phyloP scores from a whole-genome alignment of 495 filamentous ascomycete species.

The Aspergillus incahuasiensis region DNA sequence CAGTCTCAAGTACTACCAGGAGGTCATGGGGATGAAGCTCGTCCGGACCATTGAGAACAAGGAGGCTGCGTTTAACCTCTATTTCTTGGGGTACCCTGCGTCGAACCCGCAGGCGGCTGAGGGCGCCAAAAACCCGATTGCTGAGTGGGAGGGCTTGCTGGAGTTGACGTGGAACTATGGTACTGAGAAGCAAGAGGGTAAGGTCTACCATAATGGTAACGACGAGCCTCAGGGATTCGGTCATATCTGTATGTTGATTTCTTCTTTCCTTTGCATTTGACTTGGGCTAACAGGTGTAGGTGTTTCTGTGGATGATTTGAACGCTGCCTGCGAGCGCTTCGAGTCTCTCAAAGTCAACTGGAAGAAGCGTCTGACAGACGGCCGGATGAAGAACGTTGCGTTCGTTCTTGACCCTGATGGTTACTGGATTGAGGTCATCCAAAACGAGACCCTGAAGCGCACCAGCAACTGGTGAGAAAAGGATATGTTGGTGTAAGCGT shows the following conservation, averaged over 20 bases:
- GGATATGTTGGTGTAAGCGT: not conserved
- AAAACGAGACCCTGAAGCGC: slow-evolving; percentile 55
- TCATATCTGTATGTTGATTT: slow-evolving; percentile 66
- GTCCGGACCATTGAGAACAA: slow-evolving; percentile 66
- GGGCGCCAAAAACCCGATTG: slow-evolving; percentile 50
- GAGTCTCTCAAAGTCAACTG: slow-evolving; percentile 77
- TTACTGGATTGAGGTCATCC: slow-evolving; percentile 89
- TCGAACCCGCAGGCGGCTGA: slow-evolving; percentile 46
- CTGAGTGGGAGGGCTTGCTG: slow-evolving; percentile 73
- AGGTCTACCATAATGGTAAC: slow-evolving; percentile 92
- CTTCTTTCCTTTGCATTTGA: not conserved
- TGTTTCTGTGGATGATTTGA: slow-evolving; percentile 83
- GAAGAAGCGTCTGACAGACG: slow-evolving; percentile 93
- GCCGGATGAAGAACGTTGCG: slow-evolving; percentile 90
- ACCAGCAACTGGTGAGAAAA: slow-evolving; percentile 39
- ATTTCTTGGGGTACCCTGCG: slow-evolving; percentile 78
- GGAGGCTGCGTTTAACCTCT: slow-evolving; percentile 76
- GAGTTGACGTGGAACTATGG: slow-evolving; percentile 97
- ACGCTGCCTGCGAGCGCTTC: slow-evolving; percentile 79
- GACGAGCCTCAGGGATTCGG: slow-evolving; percentile 89
- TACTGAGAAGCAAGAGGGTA: slow-evolving; percentile 80
- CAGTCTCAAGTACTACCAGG: slow-evolving; percentile 85
- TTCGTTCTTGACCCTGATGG: slow-evolving; percentile 90
- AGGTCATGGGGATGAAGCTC: slow-evolving; percentile 81
- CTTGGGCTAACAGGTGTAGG: slow-evolving; percentile 33